Evolutionary conservation across 2,329 filamentous ascomycete genomes (phyloP), one percentile per base, ranked within the genome.

Genomic region (Trichoderma semiorbis): DNA sequence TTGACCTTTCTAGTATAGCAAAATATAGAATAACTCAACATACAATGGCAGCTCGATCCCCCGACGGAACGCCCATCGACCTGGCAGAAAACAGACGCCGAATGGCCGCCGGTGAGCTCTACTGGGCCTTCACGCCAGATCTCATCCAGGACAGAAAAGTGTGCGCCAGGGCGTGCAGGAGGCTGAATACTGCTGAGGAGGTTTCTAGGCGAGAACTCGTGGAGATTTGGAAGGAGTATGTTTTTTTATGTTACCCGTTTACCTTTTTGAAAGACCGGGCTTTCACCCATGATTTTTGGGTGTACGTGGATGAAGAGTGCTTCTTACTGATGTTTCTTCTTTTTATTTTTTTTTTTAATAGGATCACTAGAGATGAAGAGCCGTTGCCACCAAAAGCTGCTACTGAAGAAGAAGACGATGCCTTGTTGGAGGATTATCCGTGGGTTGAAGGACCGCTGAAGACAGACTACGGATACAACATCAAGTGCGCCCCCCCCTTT

Each of bases 391-490:
- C 89, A 3, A 81, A 78, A 24, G 85, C 85, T 11, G 76, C 85
- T 8, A 88, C 86, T 11, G 81, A 85, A 5, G 87, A 88, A 72
- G 88, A 88, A 75, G 92, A 95, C 74, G 89, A 90, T 18, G 84
- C 82, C 18, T 83, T 90, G 1, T 87, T 95, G 63, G 83, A 85
- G 32, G 83, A 90, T 64, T 80, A 91, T 21, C 88, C 92, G 0
- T 93, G 89, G 86, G 85, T 94, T 18, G 89, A 92, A 73, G 82
- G 86, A 0, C 92, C 92, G 0, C 83, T 95, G 71, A 87, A 85
- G 69, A 86, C 91, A 74, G 93, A 95, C 80, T 95, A 95, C 75
- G 93, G 93, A 7, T 94, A 95, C 74, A 94, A 95, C 74, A 84
- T 95, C 64, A 87, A 81, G 85, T 87, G 78, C 58, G 79, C 21